A percentile compares a stretch with the other conserved stretches of the same genome.
Evolutionary conservation across 352 stramenopile genomes (phyloP).

Genomic region (Phytophthora kernoviae): DNA sequence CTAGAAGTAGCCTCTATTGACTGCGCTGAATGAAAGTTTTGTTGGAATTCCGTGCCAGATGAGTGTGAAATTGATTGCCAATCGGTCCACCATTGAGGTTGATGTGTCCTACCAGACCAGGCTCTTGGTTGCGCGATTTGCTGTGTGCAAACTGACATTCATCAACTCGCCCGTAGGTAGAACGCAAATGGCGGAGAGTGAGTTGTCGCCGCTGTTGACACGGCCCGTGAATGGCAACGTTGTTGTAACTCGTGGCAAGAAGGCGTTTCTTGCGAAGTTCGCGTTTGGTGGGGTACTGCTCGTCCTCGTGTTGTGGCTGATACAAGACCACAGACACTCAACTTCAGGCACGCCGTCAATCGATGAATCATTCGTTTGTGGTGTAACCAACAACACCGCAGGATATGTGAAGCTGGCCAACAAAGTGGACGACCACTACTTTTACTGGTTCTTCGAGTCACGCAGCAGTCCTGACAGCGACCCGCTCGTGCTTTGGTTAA

Average conservation of each 20-base stretch:
- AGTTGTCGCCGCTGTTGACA: conserved; percentile 29
- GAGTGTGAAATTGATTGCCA: conserved; percentile 17
- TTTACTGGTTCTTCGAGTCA: conserved; percentile 69
- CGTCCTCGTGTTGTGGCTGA: conserved; percentile 25
- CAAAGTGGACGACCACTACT: conserved; percentile 52
- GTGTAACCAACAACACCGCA: conserved; percentile 42
- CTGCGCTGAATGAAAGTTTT: neutral
- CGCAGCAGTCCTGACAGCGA: conserved; percentile 46
- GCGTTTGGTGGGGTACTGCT: conserved; percentile 16
- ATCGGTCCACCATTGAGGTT: too few relatives aligned
- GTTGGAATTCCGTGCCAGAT: neutral
- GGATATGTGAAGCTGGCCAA: conserved; percentile 54
- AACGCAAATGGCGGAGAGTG: conserved; percentile 12
- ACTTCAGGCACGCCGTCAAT: neutral
- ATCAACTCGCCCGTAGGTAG: neutral
- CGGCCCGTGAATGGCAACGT: neutral
- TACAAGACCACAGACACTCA: conserved; percentile 15
- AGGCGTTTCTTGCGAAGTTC: conserved; percentile 18
- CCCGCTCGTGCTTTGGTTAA: conserved; percentile 78
- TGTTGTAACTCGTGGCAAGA: conserved; percentile 8
- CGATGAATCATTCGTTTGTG: conserved; percentile 12
- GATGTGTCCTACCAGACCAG: conserved; percentile 10
- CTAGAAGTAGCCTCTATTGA: neutral
- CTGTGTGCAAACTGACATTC: conserved; percentile 11
- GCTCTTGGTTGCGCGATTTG: too few relatives aligned